Evolutionary conservation across 805 yeast genomes (phyloP), one percentile per base, ranked within the genome.

Genomic region (Metschnikowia bowlesiae): DNA sequence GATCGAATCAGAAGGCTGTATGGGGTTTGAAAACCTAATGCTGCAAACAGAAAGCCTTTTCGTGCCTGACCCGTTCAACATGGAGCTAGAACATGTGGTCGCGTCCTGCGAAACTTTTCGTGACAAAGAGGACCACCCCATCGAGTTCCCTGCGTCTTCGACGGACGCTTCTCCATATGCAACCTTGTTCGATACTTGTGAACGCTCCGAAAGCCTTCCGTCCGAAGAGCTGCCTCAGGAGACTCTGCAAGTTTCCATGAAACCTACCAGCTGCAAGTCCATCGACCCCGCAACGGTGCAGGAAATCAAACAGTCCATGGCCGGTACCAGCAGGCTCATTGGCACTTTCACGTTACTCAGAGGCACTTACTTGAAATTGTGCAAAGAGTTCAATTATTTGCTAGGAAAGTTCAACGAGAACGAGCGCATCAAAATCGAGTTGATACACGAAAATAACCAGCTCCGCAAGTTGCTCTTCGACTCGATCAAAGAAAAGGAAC

Each of bases 331-430:
- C 51, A 62, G 63, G 44, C 56, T 68, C 36, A 58, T 66, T 26
- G 62, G 66, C 5, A 63, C 69, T 2, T 69, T 64, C 58, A 65
- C 73, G 3, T 61, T 69, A 2, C 61, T 69, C 45, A 66, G 66
- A 47, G 57, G 64, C 4, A 68, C 74, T 4, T 69, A 69, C 54
- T 57, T 69, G 52, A 69, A 69, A 54, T 64, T 69, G 46, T 69
- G 74, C 55, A 68, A 66, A 48, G 74, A 69, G 49, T 69, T 69
- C 62, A 69, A 69, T 50, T 68, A 62, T 51, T 54, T 69, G 18
- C 60, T 69, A 52, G 55, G 59, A 34, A 69, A 67, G 54, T 69
- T 69, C 58, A 68, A 69, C 50, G 71, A 69, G 44, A 69, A 68
- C 52, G 74, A 69, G 56, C 53, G 55, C 38, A 56, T 67, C 42